These are phyloP conservation scores for Petasospora rhodanensis DNA, from an alignment of 1,139 yeast genomes.

Conservation along the genomic window DNA sequence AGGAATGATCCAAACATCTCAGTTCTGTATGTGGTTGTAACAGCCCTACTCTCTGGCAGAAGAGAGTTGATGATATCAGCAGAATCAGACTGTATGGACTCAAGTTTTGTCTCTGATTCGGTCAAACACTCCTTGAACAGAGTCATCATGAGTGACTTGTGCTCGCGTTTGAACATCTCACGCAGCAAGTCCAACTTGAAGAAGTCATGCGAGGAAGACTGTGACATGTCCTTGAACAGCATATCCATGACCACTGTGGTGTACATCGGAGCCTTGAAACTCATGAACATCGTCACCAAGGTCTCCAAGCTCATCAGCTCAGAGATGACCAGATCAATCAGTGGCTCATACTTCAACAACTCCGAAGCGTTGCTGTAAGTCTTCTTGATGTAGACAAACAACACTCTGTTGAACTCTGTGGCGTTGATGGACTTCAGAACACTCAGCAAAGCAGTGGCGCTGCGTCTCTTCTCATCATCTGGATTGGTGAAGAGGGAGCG, in stretches of 20 bases:
- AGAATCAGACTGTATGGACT: constrained; percentile 22
- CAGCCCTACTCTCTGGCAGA: constrained; percentile 15
- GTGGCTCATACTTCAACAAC: constrained; percentile 26
- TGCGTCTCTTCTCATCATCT: constrained; percentile 6
- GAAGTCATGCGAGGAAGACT: constrained; percentile 13
- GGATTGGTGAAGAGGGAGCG: constrained; percentile 14
- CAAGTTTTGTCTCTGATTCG: constrained; percentile 14
- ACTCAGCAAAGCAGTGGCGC: constrained; percentile 20
- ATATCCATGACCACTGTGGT: constrained; percentile 26
- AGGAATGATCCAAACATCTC: constrained; percentile 17
- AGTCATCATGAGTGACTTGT: constrained; percentile 6
- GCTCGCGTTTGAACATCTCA: constrained; percentile 13
- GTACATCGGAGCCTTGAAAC: constrained; percentile 17
- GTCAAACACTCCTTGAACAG: constrained; percentile 15
- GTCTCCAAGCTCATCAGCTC: constrained; percentile 33
- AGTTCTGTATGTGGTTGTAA: constrained; percentile 10
- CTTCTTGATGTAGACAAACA: constrained; percentile 25
- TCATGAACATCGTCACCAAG: constrained; percentile 30
- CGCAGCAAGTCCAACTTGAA: constrained; percentile 17
- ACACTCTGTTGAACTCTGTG: constrained; percentile 28
- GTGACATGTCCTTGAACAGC: constrained; percentile 28
- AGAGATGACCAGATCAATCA: constrained; percentile 31
- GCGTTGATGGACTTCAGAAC: constrained; percentile 26
- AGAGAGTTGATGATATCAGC: constrained; percentile 20
- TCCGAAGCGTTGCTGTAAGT: constrained; percentile 22